Evolutionary conservation across 768 basidiomycete species (phyloP).

Genomic region (Mycena rosella): DNA sequence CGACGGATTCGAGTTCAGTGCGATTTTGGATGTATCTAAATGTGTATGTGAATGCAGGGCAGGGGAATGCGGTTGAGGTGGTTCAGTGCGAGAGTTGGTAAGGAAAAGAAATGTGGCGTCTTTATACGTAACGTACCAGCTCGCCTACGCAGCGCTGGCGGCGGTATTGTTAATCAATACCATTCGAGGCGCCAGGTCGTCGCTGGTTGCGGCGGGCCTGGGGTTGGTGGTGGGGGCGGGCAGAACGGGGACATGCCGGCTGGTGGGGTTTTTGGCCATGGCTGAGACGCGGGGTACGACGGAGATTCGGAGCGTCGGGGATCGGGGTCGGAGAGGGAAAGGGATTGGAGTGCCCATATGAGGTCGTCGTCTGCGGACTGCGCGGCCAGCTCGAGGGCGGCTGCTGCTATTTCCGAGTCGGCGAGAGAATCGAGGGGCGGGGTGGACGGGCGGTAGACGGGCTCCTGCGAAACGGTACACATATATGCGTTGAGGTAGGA

Average conservation of each 20-base stretch:
- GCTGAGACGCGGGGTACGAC: not conserved
- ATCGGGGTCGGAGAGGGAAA: constrained; percentile 16
- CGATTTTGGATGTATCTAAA: not conserved
- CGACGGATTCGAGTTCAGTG: not conserved
- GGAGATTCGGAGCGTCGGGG: not conserved
- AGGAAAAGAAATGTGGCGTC: not conserved
- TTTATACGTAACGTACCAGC: not conserved
- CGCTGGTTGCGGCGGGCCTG: constrained; percentile 12
- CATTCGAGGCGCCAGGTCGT: constrained; percentile 32
- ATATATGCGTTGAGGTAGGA: constrained; percentile 27
- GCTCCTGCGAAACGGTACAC: not conserved
- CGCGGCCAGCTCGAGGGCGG: constrained; percentile 23
- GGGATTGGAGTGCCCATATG: constrained; percentile 25
- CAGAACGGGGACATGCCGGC: constrained; percentile 35
- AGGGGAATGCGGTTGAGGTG: not conserved
- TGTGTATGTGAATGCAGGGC: not conserved
- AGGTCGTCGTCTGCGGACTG: constrained; percentile 30
- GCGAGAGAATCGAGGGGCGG: not conserved
- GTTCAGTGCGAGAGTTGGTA: too few relatives aligned
- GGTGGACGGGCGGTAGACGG: not conserved
- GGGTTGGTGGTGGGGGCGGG: constrained; percentile 17
- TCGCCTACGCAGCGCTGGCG: not conserved
- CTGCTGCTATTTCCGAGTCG: not conserved
- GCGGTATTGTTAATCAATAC: constrained; percentile 18
- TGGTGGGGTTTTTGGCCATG: not conserved